phyloP scores from a whole-genome alignment of 148 eudicot genomes.

The Amaranthus hypochondriacus region DNA sequence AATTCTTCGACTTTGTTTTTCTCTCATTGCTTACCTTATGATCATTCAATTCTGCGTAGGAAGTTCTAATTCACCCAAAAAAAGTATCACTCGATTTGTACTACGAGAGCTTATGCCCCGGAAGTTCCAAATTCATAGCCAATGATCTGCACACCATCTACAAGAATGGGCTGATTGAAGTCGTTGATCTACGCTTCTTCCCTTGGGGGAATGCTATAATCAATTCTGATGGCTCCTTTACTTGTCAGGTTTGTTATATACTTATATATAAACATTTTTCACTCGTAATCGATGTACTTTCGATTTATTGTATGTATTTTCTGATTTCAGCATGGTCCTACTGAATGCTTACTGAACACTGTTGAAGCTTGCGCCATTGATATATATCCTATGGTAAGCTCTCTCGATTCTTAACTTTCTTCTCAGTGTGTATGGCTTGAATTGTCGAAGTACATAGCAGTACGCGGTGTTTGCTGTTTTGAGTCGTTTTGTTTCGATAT shows the following conservation, averaged over 20 bases:
- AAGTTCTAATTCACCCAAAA: conserved; percentile 19
- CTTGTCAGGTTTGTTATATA: conserved; percentile 53
- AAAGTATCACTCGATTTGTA: conserved; percentile 44
- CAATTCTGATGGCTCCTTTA: conserved; percentile 31
- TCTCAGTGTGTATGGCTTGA: background rate
- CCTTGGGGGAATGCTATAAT: conserved; percentile 80
- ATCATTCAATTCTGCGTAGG: conserved; percentile 14
- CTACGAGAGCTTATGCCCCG: conserved; percentile 64
- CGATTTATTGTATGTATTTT: conserved; percentile 1
- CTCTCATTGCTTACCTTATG: conserved; percentile 13
- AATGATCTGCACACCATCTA: conserved; percentile 40
- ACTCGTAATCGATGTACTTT: background rate
- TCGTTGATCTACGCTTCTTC: conserved; percentile 48
- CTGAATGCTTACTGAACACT: conserved; percentile 75
- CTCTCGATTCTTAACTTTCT: background rate
- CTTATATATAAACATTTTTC: background rate
- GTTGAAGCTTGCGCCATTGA: conserved; percentile 84
- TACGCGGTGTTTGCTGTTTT: too few species aligned
- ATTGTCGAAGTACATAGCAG: too few species aligned
- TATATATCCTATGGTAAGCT: conserved; percentile 78
- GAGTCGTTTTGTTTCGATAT: background rate
- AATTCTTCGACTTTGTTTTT: background rate
- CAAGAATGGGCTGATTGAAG: conserved; percentile 39
- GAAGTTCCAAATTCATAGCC: conserved; percentile 51
- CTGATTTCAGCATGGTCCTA: conserved; percentile 86